Conservation (phyloP, 805 yeast genomes). For the Candida railenensis region DNA sequence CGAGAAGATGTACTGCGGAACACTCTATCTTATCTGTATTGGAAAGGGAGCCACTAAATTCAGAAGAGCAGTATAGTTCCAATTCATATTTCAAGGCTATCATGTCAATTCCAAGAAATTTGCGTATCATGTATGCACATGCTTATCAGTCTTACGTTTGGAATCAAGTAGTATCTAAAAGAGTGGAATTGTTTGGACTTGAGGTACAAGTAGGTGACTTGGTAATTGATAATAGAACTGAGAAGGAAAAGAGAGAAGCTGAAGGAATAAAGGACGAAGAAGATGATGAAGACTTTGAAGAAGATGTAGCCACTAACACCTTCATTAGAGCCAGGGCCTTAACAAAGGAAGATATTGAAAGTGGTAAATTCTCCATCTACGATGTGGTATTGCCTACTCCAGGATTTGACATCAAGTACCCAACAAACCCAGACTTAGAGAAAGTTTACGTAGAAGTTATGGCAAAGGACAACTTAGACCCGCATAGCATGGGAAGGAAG, state of each 20-base stretch:
- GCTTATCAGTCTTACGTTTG: conserved; percentile 96
- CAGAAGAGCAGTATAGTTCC: conserved; percentile 42
- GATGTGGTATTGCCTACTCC: conserved; percentile 96
- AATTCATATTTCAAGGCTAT: conserved; percentile 75
- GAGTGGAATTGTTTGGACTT: conserved; percentile 71
- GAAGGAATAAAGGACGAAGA: conserved; percentile 12
- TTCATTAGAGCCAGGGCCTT: conserved; percentile 70
- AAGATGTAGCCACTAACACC: conserved; percentile 61
- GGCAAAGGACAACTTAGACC: conserved; percentile 81
- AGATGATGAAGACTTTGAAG: conserved; percentile 56
- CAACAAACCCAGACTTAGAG: conserved; percentile 59
- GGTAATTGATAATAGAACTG: conserved; percentile 39
- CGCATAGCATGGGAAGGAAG: conserved; percentile 78
- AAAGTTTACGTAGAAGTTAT: conserved; percentile 68
- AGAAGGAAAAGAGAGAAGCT: not conserved
- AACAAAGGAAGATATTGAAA: conserved; percentile 67
- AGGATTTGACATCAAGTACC: conserved; percentile 89
- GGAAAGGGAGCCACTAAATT: conserved; percentile 47
- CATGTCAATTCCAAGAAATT: conserved; percentile 86
- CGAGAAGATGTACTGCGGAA: conserved; percentile 86
- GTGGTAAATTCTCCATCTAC: conserved; percentile 60
- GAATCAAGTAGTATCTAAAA: conserved; percentile 80
- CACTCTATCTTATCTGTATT: conserved; percentile 64
- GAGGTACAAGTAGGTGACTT: conserved; percentile 79
- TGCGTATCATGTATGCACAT: conserved; percentile 93